Base-by-base conservation (phyloP, 345 rosid genomes). In the sweet orange (Citrus sinensis) region DNA sequence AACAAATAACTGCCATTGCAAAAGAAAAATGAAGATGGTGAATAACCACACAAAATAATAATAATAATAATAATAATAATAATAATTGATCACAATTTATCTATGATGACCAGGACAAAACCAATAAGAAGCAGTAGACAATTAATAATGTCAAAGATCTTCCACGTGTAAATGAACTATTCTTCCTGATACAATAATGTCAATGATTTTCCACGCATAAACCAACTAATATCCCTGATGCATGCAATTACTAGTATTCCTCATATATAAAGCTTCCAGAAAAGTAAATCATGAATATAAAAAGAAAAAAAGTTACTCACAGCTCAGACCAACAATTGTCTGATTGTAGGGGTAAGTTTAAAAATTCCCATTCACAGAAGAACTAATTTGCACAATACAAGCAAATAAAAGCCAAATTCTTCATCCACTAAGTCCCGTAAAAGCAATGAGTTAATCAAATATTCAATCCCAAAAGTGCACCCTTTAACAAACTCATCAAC, bases 1-100 rank as follows among this genome's bases (percentile, higher is more conserved):
- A 74, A 94, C 59, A 58, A 94, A 40, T 34, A 90, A 71, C 92
- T 93, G 88, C 80, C 54, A 32, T 68, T 82, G 39, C 35, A 54
- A 60, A 22, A 81, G 1, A 79, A 62, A 51, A 3, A 73, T 6
- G 64, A 24, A 35, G 34, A 77, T 6, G 59, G 55, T 80, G 20
- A 83, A 68, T 64, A 32, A 19, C 64, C 17, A 29, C 22, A 32
- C 5, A 34, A 11, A 34, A 56, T 5, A 35, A 34, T 5, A 4
- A 34, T 0, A 32, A 32, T 3, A 32, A 34, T 0, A 32, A 32
- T 4, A 34, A 34, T 32, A 32, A 34, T 34, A 34, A 34, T 32
- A 32, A 65, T 8, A 32, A 30, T 35, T 0, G 37, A 35, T 72
- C 27, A 71, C 46, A 32, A 32, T n/a, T 10, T 56, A 42, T 25